phyloP scores from a whole-genome alignment of 1,284 basidiomycete species.

The Meira nashicola region DNA sequence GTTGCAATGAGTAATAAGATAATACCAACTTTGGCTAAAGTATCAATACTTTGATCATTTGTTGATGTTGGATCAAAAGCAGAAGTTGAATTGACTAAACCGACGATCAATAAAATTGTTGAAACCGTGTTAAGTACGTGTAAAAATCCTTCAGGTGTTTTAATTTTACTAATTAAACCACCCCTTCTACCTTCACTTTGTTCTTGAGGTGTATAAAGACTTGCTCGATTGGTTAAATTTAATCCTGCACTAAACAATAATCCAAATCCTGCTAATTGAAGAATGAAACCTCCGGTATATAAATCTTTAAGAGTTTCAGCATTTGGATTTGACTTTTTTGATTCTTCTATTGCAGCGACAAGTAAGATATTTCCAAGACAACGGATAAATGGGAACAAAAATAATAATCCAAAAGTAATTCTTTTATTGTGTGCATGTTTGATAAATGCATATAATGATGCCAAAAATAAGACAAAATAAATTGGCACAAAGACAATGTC shows the following conservation, averaged over 20 bases:
- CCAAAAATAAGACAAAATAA: not conserved
- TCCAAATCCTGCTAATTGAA: not conserved
- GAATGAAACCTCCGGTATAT: not conserved
- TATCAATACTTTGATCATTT: not conserved
- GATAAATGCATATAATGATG: not conserved
- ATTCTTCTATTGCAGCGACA: not conserved
- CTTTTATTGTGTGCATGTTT: not conserved
- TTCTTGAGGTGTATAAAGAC: not conserved
- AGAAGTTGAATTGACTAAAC: not conserved
- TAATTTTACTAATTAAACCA: not conserved
- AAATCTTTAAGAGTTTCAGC: not conserved
- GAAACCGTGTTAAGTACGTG: not conserved
- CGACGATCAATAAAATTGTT: slow-evolving; percentile 2
- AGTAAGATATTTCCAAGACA: not conserved
- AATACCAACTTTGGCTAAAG: not conserved
- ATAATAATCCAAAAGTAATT: not conserved
- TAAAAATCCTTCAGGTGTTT: not conserved
- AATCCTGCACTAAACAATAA: not conserved
- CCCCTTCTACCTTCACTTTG: not conserved
- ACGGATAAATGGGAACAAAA: not conserved
- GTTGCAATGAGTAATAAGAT: not conserved
- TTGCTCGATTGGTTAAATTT: not conserved
- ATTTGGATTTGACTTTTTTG: not conserved
- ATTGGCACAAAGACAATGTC: not conserved
- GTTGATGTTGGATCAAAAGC: not conserved